A percentile compares a stretch with the other conserved stretches of the same genome.
Evolutionary conservation across 2,329 filamentous ascomycete genomes (phyloP).

Genomic region (Claviceps capensis): DNA sequence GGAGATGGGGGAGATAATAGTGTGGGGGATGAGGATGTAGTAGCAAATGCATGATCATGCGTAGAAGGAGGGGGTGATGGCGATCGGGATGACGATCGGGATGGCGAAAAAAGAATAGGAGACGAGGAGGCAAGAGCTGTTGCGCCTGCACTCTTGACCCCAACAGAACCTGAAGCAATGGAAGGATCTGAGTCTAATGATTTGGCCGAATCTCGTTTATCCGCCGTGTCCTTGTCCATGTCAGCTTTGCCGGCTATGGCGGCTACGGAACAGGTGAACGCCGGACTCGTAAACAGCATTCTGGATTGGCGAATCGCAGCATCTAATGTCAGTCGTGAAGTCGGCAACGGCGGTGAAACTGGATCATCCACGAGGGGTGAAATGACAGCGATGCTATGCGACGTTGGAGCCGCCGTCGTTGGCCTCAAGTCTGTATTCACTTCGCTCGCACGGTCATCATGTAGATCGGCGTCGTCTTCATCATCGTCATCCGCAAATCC

Average conservation of each 20-base stretch:
- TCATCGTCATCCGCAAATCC: constrained; percentile 39
- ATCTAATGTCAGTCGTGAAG: constrained; percentile 18
- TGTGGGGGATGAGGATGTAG: neutral
- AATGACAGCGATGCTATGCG: neutral
- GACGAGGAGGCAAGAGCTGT: neutral
- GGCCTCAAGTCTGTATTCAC: constrained; percentile 3
- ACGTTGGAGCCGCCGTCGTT: constrained; percentile 2
- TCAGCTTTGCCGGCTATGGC: constrained; percentile 21
- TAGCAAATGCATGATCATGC: neutral
- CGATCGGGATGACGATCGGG: constrained; percentile 5
- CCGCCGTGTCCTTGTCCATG: constrained; percentile 13
- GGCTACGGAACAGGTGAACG: constrained; percentile 26
- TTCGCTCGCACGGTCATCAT: constrained; percentile 6
- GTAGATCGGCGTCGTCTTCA: constrained; percentile 25
- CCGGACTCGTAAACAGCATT: constrained; percentile 25
- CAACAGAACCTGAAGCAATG: constrained; percentile 12
- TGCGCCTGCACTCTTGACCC: constrained; percentile 4
- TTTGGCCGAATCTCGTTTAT: constrained; percentile 39
- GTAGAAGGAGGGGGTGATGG: neutral
- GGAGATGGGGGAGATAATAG: constrained; percentile 8
- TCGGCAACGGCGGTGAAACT: constrained; percentile 8
- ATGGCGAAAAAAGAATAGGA: constrained; percentile 6
- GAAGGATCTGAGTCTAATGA: constrained; percentile 26
- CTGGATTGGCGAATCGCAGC: constrained; percentile 26
- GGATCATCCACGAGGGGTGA: constrained; percentile 9